Evolutionary conservation across 2,329 filamentous ascomycete species (phyloP).

Genomic region (Talaromyces sp.): DNA sequence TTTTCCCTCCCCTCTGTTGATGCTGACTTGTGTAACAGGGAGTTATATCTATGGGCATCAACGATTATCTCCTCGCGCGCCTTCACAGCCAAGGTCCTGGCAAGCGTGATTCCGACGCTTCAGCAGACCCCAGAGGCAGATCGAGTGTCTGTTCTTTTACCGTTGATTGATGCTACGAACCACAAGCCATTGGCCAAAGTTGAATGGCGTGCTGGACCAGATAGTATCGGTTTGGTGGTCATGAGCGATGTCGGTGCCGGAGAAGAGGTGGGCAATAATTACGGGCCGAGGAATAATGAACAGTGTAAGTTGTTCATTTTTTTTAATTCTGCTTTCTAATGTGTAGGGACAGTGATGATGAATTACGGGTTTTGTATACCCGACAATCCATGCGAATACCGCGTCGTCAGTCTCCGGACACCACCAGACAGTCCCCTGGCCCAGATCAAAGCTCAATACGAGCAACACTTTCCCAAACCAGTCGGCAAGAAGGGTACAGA

Average conservation of each 20-base stretch:
- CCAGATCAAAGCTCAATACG: conserved; percentile 33
- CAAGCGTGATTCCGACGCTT: conserved; percentile 32
- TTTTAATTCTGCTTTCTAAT: background rate
- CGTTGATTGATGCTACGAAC: conserved; percentile 69
- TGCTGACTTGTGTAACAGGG: conserved; percentile 28
- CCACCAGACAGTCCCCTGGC: conserved; percentile 39
- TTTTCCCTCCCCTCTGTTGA: no score
- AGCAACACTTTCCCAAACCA: conserved; percentile 32
- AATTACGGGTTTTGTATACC: conserved; percentile 47
- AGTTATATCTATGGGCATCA: conserved; percentile 46
- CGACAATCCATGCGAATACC: conserved; percentile 44
- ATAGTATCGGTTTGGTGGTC: conserved; percentile 41
- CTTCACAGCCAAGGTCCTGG: conserved; percentile 44
- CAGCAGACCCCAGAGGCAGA: conserved; percentile 50
- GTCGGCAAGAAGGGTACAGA: conserved; percentile 12
- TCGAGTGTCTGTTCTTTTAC: conserved; percentile 62
- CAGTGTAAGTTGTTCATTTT: conserved; percentile 44
- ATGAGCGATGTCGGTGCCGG: conserved; percentile 50
- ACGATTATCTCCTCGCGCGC: conserved; percentile 44
- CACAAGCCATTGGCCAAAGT: conserved; percentile 61
- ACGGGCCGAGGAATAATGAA: conserved; percentile 71
- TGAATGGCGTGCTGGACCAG: conserved; percentile 52
- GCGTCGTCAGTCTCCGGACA: conserved; percentile 39
- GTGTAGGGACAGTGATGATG: conserved; percentile 37
- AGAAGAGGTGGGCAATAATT: conserved; percentile 63